Evolutionary conservation across 2,329 filamentous ascomycete species (phyloP), one percentile per base, ranked within the genome.

Genomic region (Drechslerella dactyloides): DNA sequence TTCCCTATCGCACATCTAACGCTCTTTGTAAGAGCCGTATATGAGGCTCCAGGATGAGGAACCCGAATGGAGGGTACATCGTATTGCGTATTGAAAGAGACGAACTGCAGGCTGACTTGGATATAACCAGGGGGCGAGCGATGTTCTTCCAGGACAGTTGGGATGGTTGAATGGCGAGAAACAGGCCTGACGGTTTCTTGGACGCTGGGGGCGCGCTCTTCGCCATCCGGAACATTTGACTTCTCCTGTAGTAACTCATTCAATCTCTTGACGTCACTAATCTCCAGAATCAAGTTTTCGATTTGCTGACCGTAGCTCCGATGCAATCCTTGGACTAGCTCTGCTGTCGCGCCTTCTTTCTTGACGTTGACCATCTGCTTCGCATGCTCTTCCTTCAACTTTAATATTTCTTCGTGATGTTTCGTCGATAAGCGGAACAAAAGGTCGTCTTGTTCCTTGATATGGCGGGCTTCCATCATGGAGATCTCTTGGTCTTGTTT

Each of bases 171-270:
- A 44, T 64, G 66, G 6, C 65, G 65, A 46, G 66, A 70, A 23
- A 33, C 66, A n/a, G 66, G 66, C n/a, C 66, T 48, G 59, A 70
- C 66, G 7, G 66, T 70, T 51, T 70, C 66, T 44, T 70, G 66
- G 0, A 66, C 60, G 30, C 68, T 73, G 6, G 68, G 44, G 8
- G 60, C 68, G 21, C 60, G 60, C 52, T 65, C 68, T 40, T 73
- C 68, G 23, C 21, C 48, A 48, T 70, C 66, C 1, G 54, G 48
- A 11, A 55, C 54, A 11, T 40, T 65, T 0, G 65, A 27, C 30
- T 54, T 73, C 10, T 73, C 60, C 21, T 73, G 68, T 10, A 73
- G 35, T 21, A 66, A 24, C 48, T 65, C 62, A 23, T 65, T 73
- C 56, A 73, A 37, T 48, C 62, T 37, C 24, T 73, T 73, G 19